Evolutionary conservation across 371 early-diverging fungal genomes (phyloP).

Genomic region (Umbelopsis sp.): DNA sequence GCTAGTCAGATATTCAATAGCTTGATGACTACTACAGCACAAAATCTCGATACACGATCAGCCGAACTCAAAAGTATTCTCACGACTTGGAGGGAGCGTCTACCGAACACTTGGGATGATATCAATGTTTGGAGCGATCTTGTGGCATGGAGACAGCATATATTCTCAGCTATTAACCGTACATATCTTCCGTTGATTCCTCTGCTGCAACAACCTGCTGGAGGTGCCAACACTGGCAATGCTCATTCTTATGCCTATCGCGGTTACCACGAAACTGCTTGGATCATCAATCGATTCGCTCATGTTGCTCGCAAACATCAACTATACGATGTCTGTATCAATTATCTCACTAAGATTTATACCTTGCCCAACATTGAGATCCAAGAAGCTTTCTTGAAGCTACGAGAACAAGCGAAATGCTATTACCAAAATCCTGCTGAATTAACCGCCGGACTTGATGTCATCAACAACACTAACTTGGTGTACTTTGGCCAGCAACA

Average conservation of each 20-base stretch:
- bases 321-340: constrained; percentile 94
- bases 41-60: constrained; percentile 83
- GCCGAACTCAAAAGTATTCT: constrained; percentile 90
- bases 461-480: constrained; percentile 98
- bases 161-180: constrained; percentile 95
- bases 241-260: constrained; percentile 92
- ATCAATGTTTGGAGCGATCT: constrained; percentile 98
- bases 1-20: constrained; percentile 87
- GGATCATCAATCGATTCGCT: constrained; percentile 99
- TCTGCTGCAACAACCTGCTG: constrained; percentile 53
- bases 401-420: constrained; percentile 98
- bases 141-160: constrained; percentile 97
- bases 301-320: constrained; percentile 96
- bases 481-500: constrained; percentile 93
- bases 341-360: constrained; percentile 94
- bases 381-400: constrained; percentile 96
- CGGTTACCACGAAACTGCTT: constrained; percentile 99
- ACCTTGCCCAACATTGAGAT: constrained; percentile 99
- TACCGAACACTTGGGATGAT: constrained; percentile 97
- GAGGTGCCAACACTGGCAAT: constrained; percentile 56
- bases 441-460: constrained; percentile 92
- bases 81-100: constrained; percentile 96
- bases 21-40: constrained; percentile 73
- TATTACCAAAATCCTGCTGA: constrained; percentile 87
- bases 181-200: constrained; percentile 91